phyloP scores from a whole-genome alignment of 257 asterid species.

The Petrea volubilis region DNA sequence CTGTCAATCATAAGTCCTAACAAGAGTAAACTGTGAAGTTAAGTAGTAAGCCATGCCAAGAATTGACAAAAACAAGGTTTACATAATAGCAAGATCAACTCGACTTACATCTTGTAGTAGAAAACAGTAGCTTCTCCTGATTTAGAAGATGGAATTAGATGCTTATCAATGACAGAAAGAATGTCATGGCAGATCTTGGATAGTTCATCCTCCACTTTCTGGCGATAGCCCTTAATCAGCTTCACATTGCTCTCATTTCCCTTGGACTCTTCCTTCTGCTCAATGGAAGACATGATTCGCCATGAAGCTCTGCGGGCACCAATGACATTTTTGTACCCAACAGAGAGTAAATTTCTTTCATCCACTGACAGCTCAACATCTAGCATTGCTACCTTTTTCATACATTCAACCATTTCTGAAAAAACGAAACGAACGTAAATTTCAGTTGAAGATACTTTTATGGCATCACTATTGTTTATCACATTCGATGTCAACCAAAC shows the following conservation, averaged over 20 bases:
- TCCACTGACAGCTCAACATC: slow-evolving; percentile 78
- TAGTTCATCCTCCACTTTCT: slow-evolving; percentile 80
- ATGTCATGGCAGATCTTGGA: slow-evolving; percentile 71
- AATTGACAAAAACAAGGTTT: not conserved
- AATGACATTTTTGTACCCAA: slow-evolving; percentile 83
- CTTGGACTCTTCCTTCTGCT: slow-evolving; percentile 78
- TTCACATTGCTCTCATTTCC: slow-evolving; percentile 70
- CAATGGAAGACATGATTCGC: slow-evolving; percentile 84
- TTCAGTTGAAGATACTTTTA: not conserved
- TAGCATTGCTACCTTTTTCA: slow-evolving; percentile 72
- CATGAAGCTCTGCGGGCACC: slow-evolving; percentile 91
- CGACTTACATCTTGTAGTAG: slow-evolving; percentile 72
- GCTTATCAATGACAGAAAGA: slow-evolving; percentile 64
- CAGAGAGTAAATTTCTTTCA: slow-evolving; percentile 82
- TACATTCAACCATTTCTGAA: slow-evolving; percentile 79
- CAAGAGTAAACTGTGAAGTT: slow-evolving; percentile 10
- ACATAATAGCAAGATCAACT: not conserved
- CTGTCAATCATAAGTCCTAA: not conserved
- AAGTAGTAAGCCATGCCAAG: not conserved
- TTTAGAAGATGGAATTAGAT: slow-evolving; percentile 68
- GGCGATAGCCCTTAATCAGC: slow-evolving; percentile 70
- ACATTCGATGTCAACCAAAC: not conserved
- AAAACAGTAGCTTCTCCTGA: slow-evolving; percentile 84
- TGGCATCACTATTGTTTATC: not conserved
- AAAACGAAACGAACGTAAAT: not conserved